phyloP scores from a whole-genome alignment of 2,329 filamentous ascomycete genomes.

The Apiospora marii region DNA sequence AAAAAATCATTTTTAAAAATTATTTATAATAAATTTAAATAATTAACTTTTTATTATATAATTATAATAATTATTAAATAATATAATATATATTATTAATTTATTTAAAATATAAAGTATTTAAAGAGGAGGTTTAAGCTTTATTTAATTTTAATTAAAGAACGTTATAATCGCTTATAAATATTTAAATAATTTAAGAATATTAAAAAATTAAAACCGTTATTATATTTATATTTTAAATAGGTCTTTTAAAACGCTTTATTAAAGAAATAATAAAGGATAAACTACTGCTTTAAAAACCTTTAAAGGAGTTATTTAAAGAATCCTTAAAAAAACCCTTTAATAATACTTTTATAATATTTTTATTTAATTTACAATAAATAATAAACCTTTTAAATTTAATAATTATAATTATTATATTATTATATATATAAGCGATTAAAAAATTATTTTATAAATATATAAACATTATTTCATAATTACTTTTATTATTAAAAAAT shows the following conservation, averaged over 20 bases:
- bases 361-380: too few species aligned
- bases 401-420: too few species aligned
- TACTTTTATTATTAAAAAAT: too few species aligned
- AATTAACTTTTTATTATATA: not conserved
- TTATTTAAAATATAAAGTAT: too few species aligned
- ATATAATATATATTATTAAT: too few species aligned
- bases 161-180: not conserved
- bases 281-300: not conserved
- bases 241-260: not conserved
- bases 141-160: not conserved
- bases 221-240: not conserved
- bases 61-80: too few species aligned
- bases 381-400: too few species aligned
- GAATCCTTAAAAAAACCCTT: not conserved
- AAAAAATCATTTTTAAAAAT: not conserved
- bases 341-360: too few species aligned
- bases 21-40: not conserved
- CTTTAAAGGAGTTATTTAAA: not conserved
- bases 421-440: too few species aligned
- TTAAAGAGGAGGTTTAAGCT: not conserved
- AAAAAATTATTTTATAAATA: too few species aligned
- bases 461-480: too few species aligned
- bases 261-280: not conserved
- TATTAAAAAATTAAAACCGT: too few species aligned
- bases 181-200: not conserved